phyloP scores from a whole-genome alignment of 1,139 yeast genomes.

The Torulaspora globosa region DNA sequence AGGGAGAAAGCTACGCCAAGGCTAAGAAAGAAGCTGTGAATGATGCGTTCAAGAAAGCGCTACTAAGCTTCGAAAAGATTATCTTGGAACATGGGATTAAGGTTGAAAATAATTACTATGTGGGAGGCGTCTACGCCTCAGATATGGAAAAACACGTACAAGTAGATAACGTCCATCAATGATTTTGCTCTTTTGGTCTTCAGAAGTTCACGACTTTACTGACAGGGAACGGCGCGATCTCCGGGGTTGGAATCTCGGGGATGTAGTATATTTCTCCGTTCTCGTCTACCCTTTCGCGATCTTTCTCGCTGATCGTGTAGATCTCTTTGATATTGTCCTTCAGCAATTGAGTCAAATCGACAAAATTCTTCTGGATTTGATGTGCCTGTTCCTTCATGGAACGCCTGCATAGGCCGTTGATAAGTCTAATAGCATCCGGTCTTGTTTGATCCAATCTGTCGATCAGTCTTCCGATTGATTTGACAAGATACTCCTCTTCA shows the following conservation, averaged over 20 bases:
- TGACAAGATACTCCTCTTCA: conserved; percentile 91
- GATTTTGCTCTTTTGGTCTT: not conserved
- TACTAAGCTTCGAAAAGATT: conserved; percentile 32
- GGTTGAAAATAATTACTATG: conserved; percentile 31
- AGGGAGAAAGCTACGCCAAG: conserved; percentile 31
- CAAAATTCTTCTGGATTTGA: conserved; percentile 68
- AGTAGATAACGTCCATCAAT: not conserved
- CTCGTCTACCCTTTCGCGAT: conserved; percentile 84
- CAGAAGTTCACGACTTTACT: conserved; percentile 55
- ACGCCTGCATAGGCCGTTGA: conserved; percentile 75
- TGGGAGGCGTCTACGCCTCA: conserved; percentile 31
- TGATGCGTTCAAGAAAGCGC: conserved; percentile 32
- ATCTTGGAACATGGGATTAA: conserved; percentile 30
- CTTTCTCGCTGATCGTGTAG: conserved; percentile 73
- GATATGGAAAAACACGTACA: conserved; percentile 11
- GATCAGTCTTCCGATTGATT: conserved; percentile 79
- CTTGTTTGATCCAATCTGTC: conserved; percentile 76
- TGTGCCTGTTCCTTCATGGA: conserved; percentile 73
- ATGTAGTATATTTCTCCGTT: conserved; percentile 76
- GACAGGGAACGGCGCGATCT: conserved; percentile 55
- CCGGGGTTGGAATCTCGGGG: conserved; percentile 69
- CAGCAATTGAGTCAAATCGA: conserved; percentile 53
- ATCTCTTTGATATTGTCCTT: conserved; percentile 65
- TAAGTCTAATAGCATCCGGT: conserved; percentile 66
- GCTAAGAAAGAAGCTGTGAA: conserved; percentile 34